Base-by-base conservation (phyloP, 164 flowering plant genomes). In the Nymphaea colorata region DNA sequence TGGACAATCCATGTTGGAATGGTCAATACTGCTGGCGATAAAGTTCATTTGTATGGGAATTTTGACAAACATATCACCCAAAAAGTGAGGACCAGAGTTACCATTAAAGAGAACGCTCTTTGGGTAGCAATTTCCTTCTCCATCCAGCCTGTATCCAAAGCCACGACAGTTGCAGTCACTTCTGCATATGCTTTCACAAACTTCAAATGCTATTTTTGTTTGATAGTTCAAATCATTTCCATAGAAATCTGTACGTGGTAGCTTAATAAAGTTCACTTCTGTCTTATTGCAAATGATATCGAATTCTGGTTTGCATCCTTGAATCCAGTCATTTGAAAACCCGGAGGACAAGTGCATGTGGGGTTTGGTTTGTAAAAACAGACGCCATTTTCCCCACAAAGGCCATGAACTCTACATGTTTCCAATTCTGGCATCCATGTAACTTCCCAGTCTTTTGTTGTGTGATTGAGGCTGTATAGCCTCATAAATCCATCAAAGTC, bases 221-320 rank as follows among this genome's bases (percentile, higher is more conserved):
- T 0, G 14, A 53, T 11, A 67, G 36, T 59, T 59, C 41, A 76
- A 60, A 69, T 82, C 82, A 69, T 45, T 77, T 3, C 81, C 83
- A 43, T 76, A 79, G 67, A 70, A 82, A 70, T 80, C 82, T 0
- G 73, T 67, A 2, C 72, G 69, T 0, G 70, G 68, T 61, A 80
- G 51, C 71, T 59, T 41, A 44, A 74, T 68, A 44, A 72, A 72
- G 55, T 64, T 36, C 0, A 73, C 8, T 15, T 73, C 42, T 15
- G 61, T 53, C 25, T 15, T 16, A 5, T 67, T n/a, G 16, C 73
- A 69, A 16, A 17, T 53, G 3, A 3, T 15, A 3, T 51, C 60
- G 62, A 67, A 72, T 43, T 66, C 69, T 4, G 72, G 70, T 42
- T 42, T 72, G 75, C 75, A 75, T 36, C 74, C 77, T 4, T 59